Evolutionary conservation across 2,329 filamentous ascomycete genomes (phyloP).

Genomic region (Coniosporium tulheliwenetii): DNA sequence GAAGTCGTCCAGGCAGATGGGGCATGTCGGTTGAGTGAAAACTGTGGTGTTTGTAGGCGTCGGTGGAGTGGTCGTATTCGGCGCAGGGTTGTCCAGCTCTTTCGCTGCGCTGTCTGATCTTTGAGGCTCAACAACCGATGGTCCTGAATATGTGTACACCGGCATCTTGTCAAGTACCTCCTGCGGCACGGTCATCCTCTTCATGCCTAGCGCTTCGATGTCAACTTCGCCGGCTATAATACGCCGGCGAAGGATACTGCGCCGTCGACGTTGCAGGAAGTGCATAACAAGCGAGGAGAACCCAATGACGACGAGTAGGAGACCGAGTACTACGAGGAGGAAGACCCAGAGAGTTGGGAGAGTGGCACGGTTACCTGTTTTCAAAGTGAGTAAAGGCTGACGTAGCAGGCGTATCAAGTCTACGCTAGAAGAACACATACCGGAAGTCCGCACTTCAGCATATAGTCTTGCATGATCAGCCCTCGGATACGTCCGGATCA

Average conservation of each 20-base stretch:
- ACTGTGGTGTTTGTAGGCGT: slow-evolving; percentile 13
- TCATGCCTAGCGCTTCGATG: slow-evolving; percentile 73
- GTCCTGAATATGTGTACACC: slow-evolving; percentile 50
- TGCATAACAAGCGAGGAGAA: slow-evolving; percentile 61
- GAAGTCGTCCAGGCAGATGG: slow-evolving; percentile 82
- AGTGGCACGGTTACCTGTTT: slow-evolving; percentile 9
- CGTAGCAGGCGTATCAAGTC: not conserved
- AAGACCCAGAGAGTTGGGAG: slow-evolving; percentile 75
- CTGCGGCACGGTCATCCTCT: slow-evolving; percentile 60
- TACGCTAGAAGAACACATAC: slow-evolving; percentile 1
- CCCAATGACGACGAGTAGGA: slow-evolving; percentile 53
- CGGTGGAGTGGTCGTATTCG: slow-evolving; percentile 1
- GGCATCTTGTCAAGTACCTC: slow-evolving; percentile 59
- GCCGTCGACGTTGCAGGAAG: slow-evolving; percentile 54
- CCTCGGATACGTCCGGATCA: slow-evolving; percentile 21
- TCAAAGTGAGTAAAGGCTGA: not conserved
- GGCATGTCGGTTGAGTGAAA: slow-evolving; percentile 64
- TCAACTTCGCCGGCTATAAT: slow-evolving; percentile 70
- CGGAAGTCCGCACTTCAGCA: slow-evolving; percentile 31
- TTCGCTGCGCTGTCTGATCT: slow-evolving; percentile 11
- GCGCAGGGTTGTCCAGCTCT: not conserved
- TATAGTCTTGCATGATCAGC: slow-evolving; percentile 35
- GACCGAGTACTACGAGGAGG: slow-evolving; percentile 49
- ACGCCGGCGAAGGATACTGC: slow-evolving; percentile 50
- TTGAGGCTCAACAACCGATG: too few species aligned